These are phyloP conservation scores for Russula virescens DNA, from an alignment of 768 basidiomycete genomes.

Conservation along the genomic window DNA sequence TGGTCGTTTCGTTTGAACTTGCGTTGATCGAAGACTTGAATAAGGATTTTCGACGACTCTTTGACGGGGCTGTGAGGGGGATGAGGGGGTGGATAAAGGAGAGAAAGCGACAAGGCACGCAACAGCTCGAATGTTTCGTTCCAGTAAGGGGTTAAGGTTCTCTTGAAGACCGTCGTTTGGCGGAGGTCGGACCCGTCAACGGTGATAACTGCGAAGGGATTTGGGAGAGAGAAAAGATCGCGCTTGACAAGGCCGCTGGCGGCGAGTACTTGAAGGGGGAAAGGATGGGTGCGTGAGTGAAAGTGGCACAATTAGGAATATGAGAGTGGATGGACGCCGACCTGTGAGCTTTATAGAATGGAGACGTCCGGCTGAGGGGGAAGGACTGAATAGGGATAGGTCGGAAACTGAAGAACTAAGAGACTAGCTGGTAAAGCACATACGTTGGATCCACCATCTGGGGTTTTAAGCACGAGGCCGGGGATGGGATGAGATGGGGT, in stretches of 20 bases:
- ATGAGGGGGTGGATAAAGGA: slow-evolving; percentile 3
- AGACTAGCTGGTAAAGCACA: too few species aligned
- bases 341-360: slow-evolving; percentile 17
- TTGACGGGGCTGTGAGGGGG: slow-evolving; percentile 50
- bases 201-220: slow-evolving; percentile 84
- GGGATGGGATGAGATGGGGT: not conserved
- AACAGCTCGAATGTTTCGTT: slow-evolving; percentile 84
- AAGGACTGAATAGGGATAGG: not conserved
- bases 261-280: slow-evolving; percentile 52
- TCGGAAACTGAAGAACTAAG: too few species aligned
- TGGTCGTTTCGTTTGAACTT: slow-evolving; percentile 87
- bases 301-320: not conserved
- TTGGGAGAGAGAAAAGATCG: slow-evolving; percentile 74
- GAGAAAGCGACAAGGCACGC: not conserved
- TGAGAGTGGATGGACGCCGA: not conserved
- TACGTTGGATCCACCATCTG: slow-evolving; percentile 12
- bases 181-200: slow-evolving; percentile 75
- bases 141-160: slow-evolving; percentile 69
- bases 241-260: slow-evolving; percentile 72
- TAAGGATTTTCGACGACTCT: slow-evolving; percentile 66
- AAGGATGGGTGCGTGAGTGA: not conserved
- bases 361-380: not conserved
- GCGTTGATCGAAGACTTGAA: slow-evolving; percentile 87
- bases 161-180: slow-evolving; percentile 68
- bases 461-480: not conserved